Evolutionary conservation across 2,329 filamentous ascomycete genomes (phyloP).

Genomic region (Saccharata proteae): DNA sequence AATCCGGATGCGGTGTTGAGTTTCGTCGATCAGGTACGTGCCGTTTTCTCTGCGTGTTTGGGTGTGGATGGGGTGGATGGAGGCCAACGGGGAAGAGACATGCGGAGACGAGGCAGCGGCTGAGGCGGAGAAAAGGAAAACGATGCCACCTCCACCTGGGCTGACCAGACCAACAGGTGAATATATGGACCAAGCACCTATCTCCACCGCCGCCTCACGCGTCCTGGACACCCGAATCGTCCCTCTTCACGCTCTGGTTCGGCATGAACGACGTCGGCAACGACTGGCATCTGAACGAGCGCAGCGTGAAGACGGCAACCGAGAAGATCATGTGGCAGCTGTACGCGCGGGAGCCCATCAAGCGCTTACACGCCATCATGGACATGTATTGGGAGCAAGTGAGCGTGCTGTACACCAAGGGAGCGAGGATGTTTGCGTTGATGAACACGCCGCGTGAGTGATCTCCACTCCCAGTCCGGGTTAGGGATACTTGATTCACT

Average conservation of each 20-base stretch:
- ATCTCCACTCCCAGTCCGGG: not conserved
- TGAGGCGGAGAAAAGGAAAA: too few relatives aligned
- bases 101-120: too few relatives aligned
- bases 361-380: constrained; percentile 29
- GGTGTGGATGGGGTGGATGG: too few relatives aligned
- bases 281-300: constrained; percentile 3
- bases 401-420: constrained; percentile 38
- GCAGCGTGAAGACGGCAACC: constrained; percentile 9
- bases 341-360: too few relatives aligned
- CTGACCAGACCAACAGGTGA: constrained; percentile 12
- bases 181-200: constrained; percentile 12
- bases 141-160: too few relatives aligned
- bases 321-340: constrained; percentile 14
- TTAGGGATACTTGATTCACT: not conserved
- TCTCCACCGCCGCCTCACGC: constrained; percentile 10
- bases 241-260: constrained; percentile 13
- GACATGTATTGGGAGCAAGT: constrained; percentile 32
- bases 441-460: constrained; percentile 44
- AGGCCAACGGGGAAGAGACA: too few relatives aligned
- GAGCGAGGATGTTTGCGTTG: constrained; percentile 47
- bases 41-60: too few relatives aligned
- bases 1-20: not conserved
- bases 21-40: constrained; percentile 1
- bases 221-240: constrained; percentile 10
- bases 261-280: constrained; percentile 17